Evolutionary conservation across 1,139 yeast species (phyloP), one percentile per base, ranked within the genome.

Genomic region (Protomyces pachydermus): DNA sequence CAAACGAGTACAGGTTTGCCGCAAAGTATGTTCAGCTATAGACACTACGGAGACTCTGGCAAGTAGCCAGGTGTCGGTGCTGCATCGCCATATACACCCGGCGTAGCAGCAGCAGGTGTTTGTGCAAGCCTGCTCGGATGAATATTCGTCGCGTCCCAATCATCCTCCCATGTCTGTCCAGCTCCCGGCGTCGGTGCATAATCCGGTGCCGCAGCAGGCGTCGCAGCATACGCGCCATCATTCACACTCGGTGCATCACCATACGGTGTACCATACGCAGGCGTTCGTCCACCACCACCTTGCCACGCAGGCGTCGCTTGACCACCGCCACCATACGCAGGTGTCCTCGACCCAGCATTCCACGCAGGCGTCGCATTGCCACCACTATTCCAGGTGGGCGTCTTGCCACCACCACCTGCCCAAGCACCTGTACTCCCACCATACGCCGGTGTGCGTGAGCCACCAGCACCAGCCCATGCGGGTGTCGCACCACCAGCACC

Each of bases 321-420:
- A n/a, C 35, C 72, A 65, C 70, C 70, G 68, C 65, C 68, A 54
- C 69, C 69, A 35, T 67, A 64, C 4, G 69, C 64, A 9, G 70
- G 70, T 3, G 73, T 68, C 25, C 69, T 67, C 20, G 72, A 67
- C 1, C 70, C 69, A 12, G 77, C 72, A 45, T 71, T 71, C 80
- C 76, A 70, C 2, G 74, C 72, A 25, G 75, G 72, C 16, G 73
- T 70, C 35, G 74, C 74, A 55, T 71, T 69, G 12, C 71, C 69
- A 18, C 70, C 70, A 14, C 71, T 68, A 62, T 72, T 71, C 78
- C 77, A 75, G 2, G 75, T 69, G 3, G 75, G 72, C 5, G 74
- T 71, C 3, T 54, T 66, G 6, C 64, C 53, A n/a, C 62, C 74
- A 25, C 77, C 79, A 42, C 73, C 70, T 77, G 81, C 71, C 72